Conservation (phyloP, 2,329 filamentous ascomycete genomes). For the Phyllosticta citribraziliensis region DNA sequence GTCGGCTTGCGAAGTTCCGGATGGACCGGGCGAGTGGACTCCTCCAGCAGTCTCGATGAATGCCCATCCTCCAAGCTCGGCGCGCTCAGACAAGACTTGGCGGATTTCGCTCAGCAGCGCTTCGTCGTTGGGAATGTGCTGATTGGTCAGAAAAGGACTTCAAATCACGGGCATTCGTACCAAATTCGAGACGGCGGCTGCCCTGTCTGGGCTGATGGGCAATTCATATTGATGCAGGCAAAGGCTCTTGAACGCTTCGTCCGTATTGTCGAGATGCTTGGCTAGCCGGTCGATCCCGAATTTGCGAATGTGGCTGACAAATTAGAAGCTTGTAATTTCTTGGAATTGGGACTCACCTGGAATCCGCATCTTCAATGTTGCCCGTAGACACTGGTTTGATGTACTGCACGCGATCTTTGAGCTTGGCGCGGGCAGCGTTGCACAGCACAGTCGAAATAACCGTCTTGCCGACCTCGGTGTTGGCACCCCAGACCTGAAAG, state of each 20-base stretch:
- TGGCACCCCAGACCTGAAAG: slow-evolving; percentile 73
- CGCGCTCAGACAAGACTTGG: slow-evolving; percentile 33
- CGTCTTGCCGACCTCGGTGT: slow-evolving; percentile 79
- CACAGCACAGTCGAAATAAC: slow-evolving; percentile 66
- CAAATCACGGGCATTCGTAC: background rate
- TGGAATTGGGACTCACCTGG: slow-evolving; percentile 32
- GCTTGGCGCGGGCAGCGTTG: slow-evolving; percentile 43
- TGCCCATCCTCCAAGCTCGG: slow-evolving; percentile 44
- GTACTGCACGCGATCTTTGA: slow-evolving; percentile 48
- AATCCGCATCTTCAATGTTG: slow-evolving; percentile 57
- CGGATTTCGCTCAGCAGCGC: slow-evolving; percentile 31
- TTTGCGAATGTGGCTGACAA: background rate
- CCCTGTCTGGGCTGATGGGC: slow-evolving; percentile 69
- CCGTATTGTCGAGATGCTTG: background rate
- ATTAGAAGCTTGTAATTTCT: background rate
- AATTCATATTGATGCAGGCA: slow-evolving; percentile 63
- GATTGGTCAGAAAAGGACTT: background rate
- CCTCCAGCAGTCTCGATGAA: slow-evolving; percentile 77
- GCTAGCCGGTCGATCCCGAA: background rate
- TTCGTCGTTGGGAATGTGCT: slow-evolving; percentile 16
- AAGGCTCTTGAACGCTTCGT: slow-evolving; percentile 33
- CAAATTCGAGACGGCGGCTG: slow-evolving; percentile 35
- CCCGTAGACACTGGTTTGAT: slow-evolving; percentile 79
- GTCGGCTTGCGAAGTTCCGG: slow-evolving; percentile 67
- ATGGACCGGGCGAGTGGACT: slow-evolving; percentile 68